Evolutionary conservation across 2,329 filamentous ascomycete species (phyloP), one percentile per base, ranked within the genome.

Genomic region (Stagonosporopsis chrysanthemi): DNA sequence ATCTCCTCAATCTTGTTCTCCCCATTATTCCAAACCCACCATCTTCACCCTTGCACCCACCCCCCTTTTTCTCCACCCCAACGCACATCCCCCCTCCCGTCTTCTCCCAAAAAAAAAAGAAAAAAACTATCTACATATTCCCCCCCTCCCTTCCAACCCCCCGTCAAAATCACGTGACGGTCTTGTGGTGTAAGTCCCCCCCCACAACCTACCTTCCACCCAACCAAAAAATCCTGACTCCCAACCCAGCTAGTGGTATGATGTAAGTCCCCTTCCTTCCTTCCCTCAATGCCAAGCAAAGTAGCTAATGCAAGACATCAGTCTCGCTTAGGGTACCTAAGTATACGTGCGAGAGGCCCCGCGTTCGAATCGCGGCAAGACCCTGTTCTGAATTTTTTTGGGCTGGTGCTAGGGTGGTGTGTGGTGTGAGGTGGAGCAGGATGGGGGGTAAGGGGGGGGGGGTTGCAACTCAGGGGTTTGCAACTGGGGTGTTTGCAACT

Each of bases 361-460:
- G 44, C 44, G 44, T 47, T 47, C 44, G 44, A 47, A 22, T 47
- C 44, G 44, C 45, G 45, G 45, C 45, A 48, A 39, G 48, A 48
- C 45, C 45, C 43, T 4, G 45, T 39, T 43, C 45, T 38, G n/a
- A n/a, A n/a, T 36, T 15, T 39, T 39, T 39, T 39, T 39, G 35
- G 26, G 26, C 5, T 28, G 5, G 26, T 28, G 5, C 9, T 28
- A 28, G 26, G 26, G 26, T 5, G 26, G 26, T 28, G 26, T 28
- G 9, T 28, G 26, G 26, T 5, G 9, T 28, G 9, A 9, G 26
- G 9, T 28, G 9, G 26, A 9, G 9, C 9, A 28, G 26, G 26
- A 28, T 28, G 26, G 26, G 9, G 5, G 26, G 26, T 28, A 28
- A 9, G 26, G 26, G 26, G 26, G 26, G 26, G 9, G 9, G 26